Conservation (phyloP, 768 basidiomycete genomes). For the Macrocybe gigantea region DNA sequence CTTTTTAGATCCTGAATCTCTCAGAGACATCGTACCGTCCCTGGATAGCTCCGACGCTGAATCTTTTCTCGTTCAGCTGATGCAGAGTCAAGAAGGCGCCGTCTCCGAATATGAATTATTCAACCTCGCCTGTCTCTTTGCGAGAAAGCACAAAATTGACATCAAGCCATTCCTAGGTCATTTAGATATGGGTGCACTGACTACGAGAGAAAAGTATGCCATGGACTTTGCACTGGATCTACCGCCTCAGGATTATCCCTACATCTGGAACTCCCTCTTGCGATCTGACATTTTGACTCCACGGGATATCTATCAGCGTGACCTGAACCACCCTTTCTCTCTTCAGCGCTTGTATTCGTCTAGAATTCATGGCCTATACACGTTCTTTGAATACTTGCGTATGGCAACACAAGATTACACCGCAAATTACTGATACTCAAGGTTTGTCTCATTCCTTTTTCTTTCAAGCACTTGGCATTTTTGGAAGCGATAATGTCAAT, state of each 20-base stretch:
- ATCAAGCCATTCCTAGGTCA: slow-evolving; percentile 40
- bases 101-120: slow-evolving; percentile 60
- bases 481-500: not conserved
- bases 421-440: slow-evolving; percentile 54
- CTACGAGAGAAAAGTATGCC: slow-evolving; percentile 46
- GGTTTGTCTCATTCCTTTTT: slow-evolving; percentile 22
- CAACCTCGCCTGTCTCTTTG: slow-evolving; percentile 40
- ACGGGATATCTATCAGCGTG: slow-evolving; percentile 44
- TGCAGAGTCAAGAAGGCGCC: slow-evolving; percentile 46
- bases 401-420: slow-evolving; percentile 53
- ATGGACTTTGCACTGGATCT: slow-evolving; percentile 37
- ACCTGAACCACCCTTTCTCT: slow-evolving; percentile 45
- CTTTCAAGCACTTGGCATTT: too few species aligned
- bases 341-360: slow-evolving; percentile 62
- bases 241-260: slow-evolving; percentile 33
- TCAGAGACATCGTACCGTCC: slow-evolving; percentile 14
- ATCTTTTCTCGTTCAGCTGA: slow-evolving; percentile 35
- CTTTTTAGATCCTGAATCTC: slow-evolving; percentile 28
- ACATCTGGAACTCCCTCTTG: slow-evolving; percentile 60
- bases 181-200: slow-evolving; percentile 53
- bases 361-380: slow-evolving; percentile 37
- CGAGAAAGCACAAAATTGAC: slow-evolving; percentile 37
- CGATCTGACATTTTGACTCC: slow-evolving; percentile 52
- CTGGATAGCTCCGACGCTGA: slow-evolving; percentile 31
- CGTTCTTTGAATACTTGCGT: slow-evolving; percentile 59